Evolutionary conservation across 345 rosid species (phyloP), one percentile per base, ranked within the genome.

Genomic region (Hypericum androsaemum): DNA sequence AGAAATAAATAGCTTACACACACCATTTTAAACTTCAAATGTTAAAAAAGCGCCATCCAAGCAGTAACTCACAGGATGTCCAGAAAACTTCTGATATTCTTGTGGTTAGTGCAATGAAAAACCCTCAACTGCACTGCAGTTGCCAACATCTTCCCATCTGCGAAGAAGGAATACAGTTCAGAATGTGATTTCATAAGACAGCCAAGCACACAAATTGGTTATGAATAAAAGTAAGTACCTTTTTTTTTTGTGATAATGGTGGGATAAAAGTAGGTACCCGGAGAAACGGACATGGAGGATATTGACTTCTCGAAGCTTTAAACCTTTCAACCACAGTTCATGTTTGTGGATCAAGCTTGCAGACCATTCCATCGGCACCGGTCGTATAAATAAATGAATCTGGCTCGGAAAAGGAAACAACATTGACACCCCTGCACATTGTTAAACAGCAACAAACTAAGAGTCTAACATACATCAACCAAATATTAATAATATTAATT

Each of bases 351-450:
- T 92, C 98, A 49, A 88, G 74, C 70, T 81, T 68, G 69, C 94
- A 92, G 61, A 80, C 64, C 90, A 88, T 78, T 62, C 98, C 98
- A 79, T 92, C 97, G 47, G 87, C 83, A 17, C 98, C 98, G 0
- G 83, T 77, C 50, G 79, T 77, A 75, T 85, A 88, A 55, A 78
- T 68, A 57, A 64, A 68, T 5, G 82, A 77, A 53, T 76, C 82
- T 53, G 62, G 73, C 3, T 68, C 50, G 35, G 94, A 79, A 67
- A 80, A 85, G 52, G 94, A 78, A 74, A 92, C 71, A 50, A 88
- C 77, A 73, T 74, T 76, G 43, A 85, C 97, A 48, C 98, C 95
- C 77, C 98, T 92, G 85, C 77, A 73, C 13, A 64, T 66, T 36
- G 12, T 1, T 22, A 22, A 22, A 1, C 2, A 22, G 32, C 32